A percentile compares a stretch with the other conserved stretches of the same genome.
phyloP scores from a whole-genome alignment of 1,284 basidiomycete species.

The Hymenochaete sp. region DNA sequence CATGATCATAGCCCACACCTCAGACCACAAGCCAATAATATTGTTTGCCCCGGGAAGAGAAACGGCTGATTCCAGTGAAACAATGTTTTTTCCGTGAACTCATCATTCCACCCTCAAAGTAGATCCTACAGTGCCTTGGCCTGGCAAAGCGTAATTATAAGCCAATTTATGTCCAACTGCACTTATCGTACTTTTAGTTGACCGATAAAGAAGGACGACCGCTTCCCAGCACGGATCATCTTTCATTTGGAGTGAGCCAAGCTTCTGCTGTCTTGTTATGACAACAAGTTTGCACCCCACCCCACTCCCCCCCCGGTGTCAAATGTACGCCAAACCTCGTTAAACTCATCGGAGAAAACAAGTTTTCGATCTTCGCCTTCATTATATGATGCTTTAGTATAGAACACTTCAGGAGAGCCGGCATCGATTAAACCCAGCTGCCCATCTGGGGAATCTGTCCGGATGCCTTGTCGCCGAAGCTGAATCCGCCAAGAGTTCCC shows the following conservation, averaged over 20 bases:
- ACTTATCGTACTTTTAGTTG: slow-evolving; percentile 54
- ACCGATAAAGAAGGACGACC: slow-evolving; percentile 44
- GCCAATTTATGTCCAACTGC: slow-evolving; percentile 37
- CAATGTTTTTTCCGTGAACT: slow-evolving; percentile 89
- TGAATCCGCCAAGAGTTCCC: slow-evolving; percentile 57
- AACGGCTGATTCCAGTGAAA: slow-evolving; percentile 80
- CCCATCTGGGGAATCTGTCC: slow-evolving; percentile 69
- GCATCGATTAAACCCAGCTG: slow-evolving; percentile 66
- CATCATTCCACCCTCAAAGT: slow-evolving; percentile 68
- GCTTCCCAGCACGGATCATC: slow-evolving; percentile 65
- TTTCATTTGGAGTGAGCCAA: too few species aligned
- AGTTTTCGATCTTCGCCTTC: slow-evolving; percentile 46
- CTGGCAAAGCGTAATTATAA: slow-evolving; percentile 67
- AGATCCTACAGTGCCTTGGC: slow-evolving; percentile 60
- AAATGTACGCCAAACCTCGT: slow-evolving; percentile 72
- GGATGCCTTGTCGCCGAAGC: slow-evolving; percentile 71
- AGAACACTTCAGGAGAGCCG: slow-evolving; percentile 59
- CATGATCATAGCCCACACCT: slow-evolving; percentile 44
- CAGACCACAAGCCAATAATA: slow-evolving; percentile 45
- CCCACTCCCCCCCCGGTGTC: slow-evolving; percentile 49
- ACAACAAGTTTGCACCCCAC: too few species aligned
- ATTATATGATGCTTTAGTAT: slow-evolving; percentile 50
- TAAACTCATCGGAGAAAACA: slow-evolving; percentile 88
- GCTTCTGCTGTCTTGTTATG: slow-evolving; percentile 34
- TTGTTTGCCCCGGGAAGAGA: slow-evolving; percentile 71